Conservation (phyloP, 2,329 filamentous ascomycete genomes). For the Sporothrix dimorphospora region DNA sequence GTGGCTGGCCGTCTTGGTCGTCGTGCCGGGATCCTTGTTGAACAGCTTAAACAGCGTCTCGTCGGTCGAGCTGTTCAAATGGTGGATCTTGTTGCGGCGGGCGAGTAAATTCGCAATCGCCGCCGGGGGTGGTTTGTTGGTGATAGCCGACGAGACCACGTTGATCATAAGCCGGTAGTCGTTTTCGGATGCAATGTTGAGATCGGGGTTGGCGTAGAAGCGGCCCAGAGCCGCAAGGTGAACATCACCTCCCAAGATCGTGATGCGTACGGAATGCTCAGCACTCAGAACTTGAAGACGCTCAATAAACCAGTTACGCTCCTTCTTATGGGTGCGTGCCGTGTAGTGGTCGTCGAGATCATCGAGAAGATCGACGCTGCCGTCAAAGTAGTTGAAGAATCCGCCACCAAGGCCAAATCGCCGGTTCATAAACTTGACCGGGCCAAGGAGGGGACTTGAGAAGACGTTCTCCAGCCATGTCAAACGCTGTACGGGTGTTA, state of each 20-base stretch:
- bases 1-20: constrained; percentile 70
- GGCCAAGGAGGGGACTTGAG: constrained; percentile 81
- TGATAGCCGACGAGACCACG: constrained; percentile 90
- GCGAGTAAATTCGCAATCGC: constrained; percentile 90
- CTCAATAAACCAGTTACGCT: constrained; percentile 77
- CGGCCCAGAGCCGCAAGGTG: constrained; percentile 89
- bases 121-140: constrained; percentile 88
- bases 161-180: constrained; percentile 97
- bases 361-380: constrained; percentile 88
- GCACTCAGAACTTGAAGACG: constrained; percentile 82
- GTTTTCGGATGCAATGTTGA: constrained; percentile 74
- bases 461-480: constrained; percentile 98
- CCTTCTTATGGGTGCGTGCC: constrained; percentile 84
- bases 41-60: constrained; percentile 96
- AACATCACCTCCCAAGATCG: constrained; percentile 91
- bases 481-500: constrained; percentile 60
- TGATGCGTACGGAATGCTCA: constrained; percentile 85
- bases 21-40: constrained; percentile 79
- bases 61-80: constrained; percentile 73
- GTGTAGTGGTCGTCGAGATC: constrained; percentile 97
- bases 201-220: constrained; percentile 87
- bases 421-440: constrained; percentile 86
- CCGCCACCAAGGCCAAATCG: constrained; percentile 83
- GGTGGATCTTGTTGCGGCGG: constrained; percentile 81
- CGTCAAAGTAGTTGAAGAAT: constrained; percentile 93